Conservation (phyloP, 306 rosid genomes). For the Parietaria judaica region DNA sequence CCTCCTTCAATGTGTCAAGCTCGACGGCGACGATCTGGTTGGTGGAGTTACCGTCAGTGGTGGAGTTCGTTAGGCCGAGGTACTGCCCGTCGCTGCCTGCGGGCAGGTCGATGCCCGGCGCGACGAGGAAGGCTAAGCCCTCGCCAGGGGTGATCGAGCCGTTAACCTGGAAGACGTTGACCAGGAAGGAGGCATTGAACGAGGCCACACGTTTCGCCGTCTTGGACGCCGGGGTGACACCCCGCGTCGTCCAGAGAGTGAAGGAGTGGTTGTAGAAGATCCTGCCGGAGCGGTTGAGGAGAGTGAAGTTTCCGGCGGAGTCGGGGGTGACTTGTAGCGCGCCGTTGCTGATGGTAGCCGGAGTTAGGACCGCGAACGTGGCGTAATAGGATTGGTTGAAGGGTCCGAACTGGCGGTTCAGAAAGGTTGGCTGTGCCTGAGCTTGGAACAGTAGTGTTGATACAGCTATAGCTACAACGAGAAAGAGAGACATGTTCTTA, state of each 20-base stretch:
- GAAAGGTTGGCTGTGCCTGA: not conserved
- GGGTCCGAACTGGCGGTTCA: conserved; percentile 23
- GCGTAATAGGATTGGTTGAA: conserved; percentile 19
- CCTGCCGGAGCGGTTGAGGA: conserved; percentile 36
- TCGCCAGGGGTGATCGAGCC: conserved; percentile 33
- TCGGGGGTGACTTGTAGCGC: conserved; percentile 70
- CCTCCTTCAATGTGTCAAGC: conserved; percentile 55
- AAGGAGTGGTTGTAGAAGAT: conserved; percentile 29
- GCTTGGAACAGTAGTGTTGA: not conserved
- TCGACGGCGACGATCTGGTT: conserved; percentile 57
- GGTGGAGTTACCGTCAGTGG: conserved; percentile 40
- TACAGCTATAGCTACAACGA: too few species aligned
- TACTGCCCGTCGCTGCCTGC: conserved; percentile 36
- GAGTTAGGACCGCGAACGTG: conserved; percentile 6
- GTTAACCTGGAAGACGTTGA: conserved; percentile 34
- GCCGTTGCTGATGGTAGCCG: conserved; percentile 30
- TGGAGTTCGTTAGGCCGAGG: conserved; percentile 61
- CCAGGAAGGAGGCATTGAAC: conserved; percentile 52
- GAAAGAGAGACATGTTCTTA: not conserved
- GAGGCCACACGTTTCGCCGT: conserved; percentile 23
- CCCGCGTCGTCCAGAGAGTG: conserved; percentile 33
- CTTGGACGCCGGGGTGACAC: too few species aligned
- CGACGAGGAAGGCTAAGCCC: conserved; percentile 51
- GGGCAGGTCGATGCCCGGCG: conserved; percentile 32
- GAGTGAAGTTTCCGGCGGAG: conserved; percentile 27